These are phyloP conservation scores for Russula abietina DNA, from an alignment of 768 basidiomycete species.

Conservation along the genomic window DNA sequence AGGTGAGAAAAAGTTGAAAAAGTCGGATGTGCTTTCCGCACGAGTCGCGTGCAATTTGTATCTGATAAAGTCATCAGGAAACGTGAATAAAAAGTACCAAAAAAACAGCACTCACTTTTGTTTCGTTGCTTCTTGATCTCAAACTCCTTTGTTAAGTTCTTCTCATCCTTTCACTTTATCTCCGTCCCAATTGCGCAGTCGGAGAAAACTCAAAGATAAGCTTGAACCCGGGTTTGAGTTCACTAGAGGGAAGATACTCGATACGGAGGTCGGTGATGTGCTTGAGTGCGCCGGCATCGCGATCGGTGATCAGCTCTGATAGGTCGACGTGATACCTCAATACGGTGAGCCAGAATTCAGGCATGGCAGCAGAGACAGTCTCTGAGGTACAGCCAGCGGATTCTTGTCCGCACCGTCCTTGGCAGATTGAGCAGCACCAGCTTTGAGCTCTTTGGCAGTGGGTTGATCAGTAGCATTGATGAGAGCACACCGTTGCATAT, in stretches of 20 bases:
- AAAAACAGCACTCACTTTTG: slow-evolving; percentile 63
- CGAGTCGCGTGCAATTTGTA: slow-evolving; percentile 76
- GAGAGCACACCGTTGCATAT: slow-evolving; percentile 79
- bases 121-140: slow-evolving; percentile 99
- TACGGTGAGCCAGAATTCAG: no score
- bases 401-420: slow-evolving; percentile 73
- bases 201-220: slow-evolving; percentile 72
- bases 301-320: slow-evolving; percentile 85
- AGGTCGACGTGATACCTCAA: no score
- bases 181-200: slow-evolving; percentile 82
- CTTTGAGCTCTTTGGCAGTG: slow-evolving; percentile 74
- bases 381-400: slow-evolving; percentile 38
- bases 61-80: slow-evolving; percentile 38
- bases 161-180: slow-evolving; percentile 99
- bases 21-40: slow-evolving; percentile 86
- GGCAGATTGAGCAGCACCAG: slow-evolving; percentile 63
- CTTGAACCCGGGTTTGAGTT: slow-evolving; percentile 93
- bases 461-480: slow-evolving; percentile 70
- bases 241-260: no score
- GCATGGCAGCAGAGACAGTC: slow-evolving; percentile 50
- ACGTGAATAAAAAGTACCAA: not conserved
- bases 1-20: slow-evolving; percentile 98
- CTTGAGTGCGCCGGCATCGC: slow-evolving; percentile 83
- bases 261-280: no score
- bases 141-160: slow-evolving; percentile 94